Evolutionary conservation across 2,329 filamentous ascomycete genomes (phyloP), one percentile per base, ranked within the genome.

Genomic region (Exophiala lecanii-corni): DNA sequence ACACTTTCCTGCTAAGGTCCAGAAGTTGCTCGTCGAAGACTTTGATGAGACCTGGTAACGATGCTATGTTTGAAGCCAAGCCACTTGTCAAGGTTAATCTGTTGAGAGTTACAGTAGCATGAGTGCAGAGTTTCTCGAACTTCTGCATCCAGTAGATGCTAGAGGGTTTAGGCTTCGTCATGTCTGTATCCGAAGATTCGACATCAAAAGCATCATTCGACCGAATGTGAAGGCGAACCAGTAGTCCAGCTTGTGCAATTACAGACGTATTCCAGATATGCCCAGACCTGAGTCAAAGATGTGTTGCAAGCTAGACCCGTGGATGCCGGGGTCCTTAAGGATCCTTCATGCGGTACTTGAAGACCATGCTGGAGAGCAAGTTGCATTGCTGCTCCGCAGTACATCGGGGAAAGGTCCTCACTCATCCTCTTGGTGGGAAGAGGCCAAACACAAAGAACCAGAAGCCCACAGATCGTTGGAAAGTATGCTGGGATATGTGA

Each of bases 381-480:
- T n/a, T 46, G 43, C 43, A 42, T 46, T 3, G 23, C 20, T 1
- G 19, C 34, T 2, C 43, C 43, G 9, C 17, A 20, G 19, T 46
- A 46, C 13, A 46, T 12, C n/a, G 39, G 39, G 10, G 43, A 46
- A 16, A 33, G 43, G 20, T 46, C 43, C 5, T 42, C 43, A 3
- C 5, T 6, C n/a, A 19, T 15, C 10, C 10, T 38, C 17, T 42
- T 18, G 18, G 34, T 46, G 10, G 43, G 43, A 12, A 46, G 17
- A 12, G 43, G 43, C 43, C 43, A 46, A 5, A 38, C 38, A 34
- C 43, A 46, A 9, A 46, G 33, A n/a, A 46, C n/a, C 4, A 46
- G 12, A 7, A 46, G 26, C 2, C 16, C 43, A 33, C 16, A 38
- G 13, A 46, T 46, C 3, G 43, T 46, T 3, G 38, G 25, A 23